phyloP scores from a whole-genome alignment of 306 rosid species.

The Vigna unguiculata region DNA sequence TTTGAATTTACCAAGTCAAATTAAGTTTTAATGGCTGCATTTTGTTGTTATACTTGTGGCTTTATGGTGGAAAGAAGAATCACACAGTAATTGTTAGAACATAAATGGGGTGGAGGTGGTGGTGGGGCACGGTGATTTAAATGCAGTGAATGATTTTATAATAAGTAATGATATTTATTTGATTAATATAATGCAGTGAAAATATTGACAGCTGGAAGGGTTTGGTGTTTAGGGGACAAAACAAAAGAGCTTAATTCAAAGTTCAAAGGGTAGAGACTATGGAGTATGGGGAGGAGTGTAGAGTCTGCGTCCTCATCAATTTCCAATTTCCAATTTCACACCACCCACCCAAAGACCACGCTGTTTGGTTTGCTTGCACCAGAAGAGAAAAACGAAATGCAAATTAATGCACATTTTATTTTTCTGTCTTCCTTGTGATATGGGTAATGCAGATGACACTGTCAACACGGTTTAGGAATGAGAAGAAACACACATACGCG shows the following conservation, averaged over 20 bases:
- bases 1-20: constrained; percentile 49
- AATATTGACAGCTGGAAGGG: constrained; percentile 72
- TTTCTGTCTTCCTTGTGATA: not conserved
- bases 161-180: constrained; percentile 7
- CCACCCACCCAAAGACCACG: constrained; percentile 57
- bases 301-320: constrained; percentile 24
- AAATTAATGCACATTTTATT: not conserved
- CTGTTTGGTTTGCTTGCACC: constrained; percentile 61
- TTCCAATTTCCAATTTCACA: constrained; percentile 18
- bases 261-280: constrained; percentile 30
- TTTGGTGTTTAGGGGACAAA: constrained; percentile 68
- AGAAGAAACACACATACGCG: constrained; percentile 36
- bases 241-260: constrained; percentile 53
- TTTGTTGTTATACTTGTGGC: constrained; percentile 51
- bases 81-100: not conserved
- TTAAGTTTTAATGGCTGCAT: constrained; percentile 48
- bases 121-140: constrained; percentile 24
- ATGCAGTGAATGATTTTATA: constrained; percentile 11
- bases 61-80: constrained; percentile 53
- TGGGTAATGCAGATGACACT: constrained; percentile 1
- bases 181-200: constrained; percentile 36
- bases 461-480: constrained; percentile 40
- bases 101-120: not conserved
- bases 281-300: constrained; percentile 61
- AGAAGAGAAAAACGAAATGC: not conserved